Conservation (phyloP, 2,329 filamentous ascomycete genomes). For the Diaporthe nobilis region DNA sequence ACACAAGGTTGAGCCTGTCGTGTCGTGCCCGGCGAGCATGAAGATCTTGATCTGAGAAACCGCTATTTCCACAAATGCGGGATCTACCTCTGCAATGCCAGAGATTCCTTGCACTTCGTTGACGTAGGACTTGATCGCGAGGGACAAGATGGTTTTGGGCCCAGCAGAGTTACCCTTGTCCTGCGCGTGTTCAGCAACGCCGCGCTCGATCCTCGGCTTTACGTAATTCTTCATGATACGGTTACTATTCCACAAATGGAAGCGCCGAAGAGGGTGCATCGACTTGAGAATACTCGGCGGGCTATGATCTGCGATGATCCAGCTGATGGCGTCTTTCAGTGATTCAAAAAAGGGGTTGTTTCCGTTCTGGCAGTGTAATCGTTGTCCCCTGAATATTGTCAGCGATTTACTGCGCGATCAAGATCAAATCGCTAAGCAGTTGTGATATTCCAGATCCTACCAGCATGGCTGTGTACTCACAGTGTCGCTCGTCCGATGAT, state of each 20-base stretch:
- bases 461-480: conserved; percentile 46
- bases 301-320: conserved; percentile 38
- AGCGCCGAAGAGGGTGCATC: conserved; percentile 42
- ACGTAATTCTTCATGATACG: conserved; percentile 48
- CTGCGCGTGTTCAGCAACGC: conserved; percentile 46
- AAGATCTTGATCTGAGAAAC: conserved; percentile 48
- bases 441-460: not conserved
- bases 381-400: conserved; percentile 32
- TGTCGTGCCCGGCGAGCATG: conserved; percentile 45
- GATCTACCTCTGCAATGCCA: conserved; percentile 24
- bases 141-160: conserved; percentile 49
- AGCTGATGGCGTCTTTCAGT: conserved; percentile 41
- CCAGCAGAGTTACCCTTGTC: conserved; percentile 33
- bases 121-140: conserved; percentile 48
- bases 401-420: not conserved
- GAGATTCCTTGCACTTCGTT: conserved; percentile 37
- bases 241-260: conserved; percentile 48
- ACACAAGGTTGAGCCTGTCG: conserved; percentile 38
- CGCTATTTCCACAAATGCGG: conserved; percentile 26
- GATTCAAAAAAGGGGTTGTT: conserved; percentile 40
- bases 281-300: conserved; percentile 35
- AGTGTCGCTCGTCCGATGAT: conserved; percentile 49
- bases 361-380: conserved; percentile 41
- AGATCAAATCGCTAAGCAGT: not conserved
- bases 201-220: conserved; percentile 47